These are phyloP conservation scores for Takashimella tepidaria DNA, from an alignment of 1,284 basidiomycete species.

Conservation along the genomic window DNA sequence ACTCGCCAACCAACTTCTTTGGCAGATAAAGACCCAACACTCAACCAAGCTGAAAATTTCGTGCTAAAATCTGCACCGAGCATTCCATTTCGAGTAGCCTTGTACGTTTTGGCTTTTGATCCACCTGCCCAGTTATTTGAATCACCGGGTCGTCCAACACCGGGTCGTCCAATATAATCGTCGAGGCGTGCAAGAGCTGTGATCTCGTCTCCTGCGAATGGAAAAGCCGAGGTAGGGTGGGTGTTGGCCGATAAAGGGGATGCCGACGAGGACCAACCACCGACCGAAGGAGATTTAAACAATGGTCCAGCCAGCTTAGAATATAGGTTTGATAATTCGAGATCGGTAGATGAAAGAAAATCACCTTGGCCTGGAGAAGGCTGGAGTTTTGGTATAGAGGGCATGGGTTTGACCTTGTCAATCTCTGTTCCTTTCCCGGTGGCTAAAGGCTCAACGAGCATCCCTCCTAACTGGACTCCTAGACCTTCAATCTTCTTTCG, in stretches of 20 bases:
- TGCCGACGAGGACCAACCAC: constrained; percentile 23
- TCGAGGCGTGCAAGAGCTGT: constrained; percentile 46
- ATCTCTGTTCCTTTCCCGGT: constrained; percentile 15
- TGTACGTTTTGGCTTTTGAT: constrained; percentile 47
- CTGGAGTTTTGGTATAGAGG: constrained; percentile 4
- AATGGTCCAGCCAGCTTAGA: constrained; percentile 31
- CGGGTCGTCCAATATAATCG: constrained; percentile 44
- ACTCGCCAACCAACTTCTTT: constrained; percentile 47
- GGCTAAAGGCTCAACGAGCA: constrained; percentile 36
- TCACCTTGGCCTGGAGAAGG: neutral
- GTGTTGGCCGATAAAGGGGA: neutral
- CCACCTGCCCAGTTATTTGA: constrained; percentile 39
- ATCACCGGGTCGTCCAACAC: constrained; percentile 32
- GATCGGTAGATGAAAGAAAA: neutral
- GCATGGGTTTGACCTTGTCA: constrained; percentile 37
- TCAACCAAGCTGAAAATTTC: constrained; percentile 54
- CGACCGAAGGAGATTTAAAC: constrained; percentile 25
- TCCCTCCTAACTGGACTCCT: constrained; percentile 43
- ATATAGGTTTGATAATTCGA: constrained; percentile 14
- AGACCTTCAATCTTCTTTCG: constrained; percentile 51
- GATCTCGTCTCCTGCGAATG: constrained; percentile 49
- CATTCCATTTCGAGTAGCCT: constrained; percentile 55
- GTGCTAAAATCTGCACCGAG: constrained; percentile 54
- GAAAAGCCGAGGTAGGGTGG: constrained; percentile 44
- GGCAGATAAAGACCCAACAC: constrained; percentile 52